A percentile compares a stretch with the other conserved stretches of the same genome.
These are phyloP conservation scores for Gossypium armourianum DNA, from an alignment of 441 rosid genomes.

Conservation along the genomic window DNA sequence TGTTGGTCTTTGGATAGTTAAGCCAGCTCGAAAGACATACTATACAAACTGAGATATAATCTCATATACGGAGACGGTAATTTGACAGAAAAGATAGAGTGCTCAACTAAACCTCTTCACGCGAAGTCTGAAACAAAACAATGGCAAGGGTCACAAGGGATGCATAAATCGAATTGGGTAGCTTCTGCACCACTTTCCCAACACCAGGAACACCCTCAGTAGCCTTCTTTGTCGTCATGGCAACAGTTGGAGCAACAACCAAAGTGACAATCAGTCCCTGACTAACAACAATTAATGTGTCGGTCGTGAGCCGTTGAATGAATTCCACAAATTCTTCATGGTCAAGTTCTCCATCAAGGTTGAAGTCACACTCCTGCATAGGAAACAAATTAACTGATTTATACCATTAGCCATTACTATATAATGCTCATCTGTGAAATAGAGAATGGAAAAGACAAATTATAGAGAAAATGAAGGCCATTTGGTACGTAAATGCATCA, in stretches of 20 bases:
- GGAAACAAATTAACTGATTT: neutral
- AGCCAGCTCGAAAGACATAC: neutral
- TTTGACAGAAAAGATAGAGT: conserved; percentile 1
- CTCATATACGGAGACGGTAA: neutral
- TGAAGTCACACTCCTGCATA: conserved; percentile 52
- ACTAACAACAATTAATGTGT: conserved; percentile 51
- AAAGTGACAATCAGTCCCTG: conserved; percentile 66
- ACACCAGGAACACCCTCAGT: conserved; percentile 79
- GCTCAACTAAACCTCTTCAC: conserved; percentile 20
- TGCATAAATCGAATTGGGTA: conserved; percentile 69
- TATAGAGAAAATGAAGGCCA: no score
- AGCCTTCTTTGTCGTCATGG: conserved; percentile 66
- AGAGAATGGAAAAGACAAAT: neutral
- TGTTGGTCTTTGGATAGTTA: neutral
- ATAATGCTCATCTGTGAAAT: no score
- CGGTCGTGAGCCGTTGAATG: conserved; percentile 43
- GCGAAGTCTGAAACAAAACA: conserved; percentile 43
- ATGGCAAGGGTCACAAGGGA: conserved; percentile 68
- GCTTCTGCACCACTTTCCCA: conserved; percentile 64
- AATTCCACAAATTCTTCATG: conserved; percentile 67
- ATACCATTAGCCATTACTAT: neutral
- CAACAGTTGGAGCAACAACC: conserved; percentile 76
- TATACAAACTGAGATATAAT: neutral
- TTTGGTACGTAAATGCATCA: neutral
- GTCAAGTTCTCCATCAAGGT: conserved; percentile 64